phyloP scores from a whole-genome alignment of 768 basidiomycete genomes.

The Amanita phalloides region DNA sequence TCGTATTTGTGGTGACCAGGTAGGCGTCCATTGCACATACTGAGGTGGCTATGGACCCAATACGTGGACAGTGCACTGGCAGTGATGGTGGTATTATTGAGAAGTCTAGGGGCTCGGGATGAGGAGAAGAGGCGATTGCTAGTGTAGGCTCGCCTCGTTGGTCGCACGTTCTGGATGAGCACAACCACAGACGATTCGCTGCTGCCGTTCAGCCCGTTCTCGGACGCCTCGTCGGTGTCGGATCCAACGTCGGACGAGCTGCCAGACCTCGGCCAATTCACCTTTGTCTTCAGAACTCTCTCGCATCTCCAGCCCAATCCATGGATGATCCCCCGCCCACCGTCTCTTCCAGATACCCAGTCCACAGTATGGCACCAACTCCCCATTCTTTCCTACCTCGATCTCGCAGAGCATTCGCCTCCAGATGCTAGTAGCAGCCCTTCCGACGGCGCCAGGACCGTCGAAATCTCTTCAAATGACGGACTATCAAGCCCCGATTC shows the following conservation, averaged over 20 bases:
- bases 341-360: constrained; percentile 15
- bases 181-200: background rate
- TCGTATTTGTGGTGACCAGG: background rate
- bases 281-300: constrained; percentile 57
- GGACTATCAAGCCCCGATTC: background rate
- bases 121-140: background rate
- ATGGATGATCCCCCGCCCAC: constrained; percentile 13
- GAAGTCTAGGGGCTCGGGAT: background rate
- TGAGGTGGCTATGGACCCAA: no score
- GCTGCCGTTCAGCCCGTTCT: constrained; percentile 4
- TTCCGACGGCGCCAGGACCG: background rate
- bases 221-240: constrained; percentile 16
- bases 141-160: background rate
- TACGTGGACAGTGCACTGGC: no score
- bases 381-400: constrained; percentile 48
- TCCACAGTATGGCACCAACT: constrained; percentile 61
- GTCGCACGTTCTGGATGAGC: constrained; percentile 1
- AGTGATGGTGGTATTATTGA: background rate
- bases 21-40: background rate
- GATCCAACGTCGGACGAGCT: constrained; percentile 51
- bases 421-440: constrained; percentile 7
- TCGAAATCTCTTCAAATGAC: constrained; percentile 4
- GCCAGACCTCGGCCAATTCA: constrained; percentile 68
- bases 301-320: constrained; percentile 40
- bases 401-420: constrained; percentile 6